These are phyloP conservation scores for Cercospora janseana DNA, from an alignment of 2,329 filamentous ascomycete genomes.

Conservation along the genomic window DNA sequence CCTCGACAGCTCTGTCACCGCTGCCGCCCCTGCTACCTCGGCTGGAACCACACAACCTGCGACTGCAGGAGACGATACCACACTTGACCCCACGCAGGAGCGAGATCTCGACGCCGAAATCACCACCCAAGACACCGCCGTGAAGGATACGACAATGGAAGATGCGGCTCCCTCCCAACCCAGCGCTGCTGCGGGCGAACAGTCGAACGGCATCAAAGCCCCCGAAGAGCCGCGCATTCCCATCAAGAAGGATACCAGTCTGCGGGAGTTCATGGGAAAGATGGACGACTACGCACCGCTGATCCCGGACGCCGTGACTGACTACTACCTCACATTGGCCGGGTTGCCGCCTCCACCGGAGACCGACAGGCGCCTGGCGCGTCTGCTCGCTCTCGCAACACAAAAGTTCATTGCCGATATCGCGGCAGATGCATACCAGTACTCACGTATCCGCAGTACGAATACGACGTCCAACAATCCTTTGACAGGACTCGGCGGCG, in stretches of 20 bases:
- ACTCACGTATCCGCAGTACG: conserved; percentile 90
- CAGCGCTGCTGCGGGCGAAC: conserved; percentile 65
- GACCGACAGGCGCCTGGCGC: conserved; percentile 84
- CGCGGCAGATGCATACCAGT: conserved; percentile 95
- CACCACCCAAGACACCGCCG: conserved; percentile 24
- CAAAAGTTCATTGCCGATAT: conserved; percentile 99
- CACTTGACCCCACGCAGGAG: conserved; percentile 39
- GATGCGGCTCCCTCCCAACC: conserved; percentile 30
- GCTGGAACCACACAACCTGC: conserved; percentile 19
- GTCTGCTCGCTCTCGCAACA: conserved; percentile 92
- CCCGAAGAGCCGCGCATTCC: conserved; percentile 58
- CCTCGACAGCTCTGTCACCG: conserved; percentile 4
- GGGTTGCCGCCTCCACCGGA: conserved; percentile 90
- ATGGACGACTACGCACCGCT: conserved; percentile 99
- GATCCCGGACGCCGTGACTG: conserved; percentile 96
- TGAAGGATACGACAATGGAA: conserved; percentile 29
- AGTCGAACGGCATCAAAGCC: conserved; percentile 67
- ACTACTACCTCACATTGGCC: conserved; percentile 96
- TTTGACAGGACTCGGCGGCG: conserved; percentile 79
- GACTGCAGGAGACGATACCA: conserved; percentile 26
- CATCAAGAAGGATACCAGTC: conserved; percentile 83
- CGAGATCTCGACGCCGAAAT: conserved; percentile 44
- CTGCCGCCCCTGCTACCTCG: conserved; percentile 5
- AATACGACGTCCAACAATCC: conserved; percentile 88
- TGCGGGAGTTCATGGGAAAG: conserved; percentile 89